Percentiles rank a stretch among this genome's conserved stretches.
phyloP scores from a whole-genome alignment of 164 flowering plant genomes.

The Sedum album region DNA sequence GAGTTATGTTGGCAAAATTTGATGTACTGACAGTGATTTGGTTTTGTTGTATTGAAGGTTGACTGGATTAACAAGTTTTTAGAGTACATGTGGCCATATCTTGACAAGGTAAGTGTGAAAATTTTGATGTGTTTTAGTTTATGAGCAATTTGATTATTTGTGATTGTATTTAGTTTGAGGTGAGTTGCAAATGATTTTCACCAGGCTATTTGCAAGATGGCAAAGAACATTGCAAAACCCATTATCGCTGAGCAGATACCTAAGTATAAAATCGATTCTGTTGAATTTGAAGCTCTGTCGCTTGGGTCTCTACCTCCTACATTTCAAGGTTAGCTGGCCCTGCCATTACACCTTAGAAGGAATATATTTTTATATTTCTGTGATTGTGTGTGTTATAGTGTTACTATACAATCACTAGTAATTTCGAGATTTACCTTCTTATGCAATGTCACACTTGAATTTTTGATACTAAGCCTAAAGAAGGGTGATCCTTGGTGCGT shows the following conservation, averaged over 20 bases:
- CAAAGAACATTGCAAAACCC: slow-evolving; percentile 64
- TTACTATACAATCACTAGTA: neutral
- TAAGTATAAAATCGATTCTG: slow-evolving; percentile 81
- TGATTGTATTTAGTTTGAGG: neutral
- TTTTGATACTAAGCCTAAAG: too few relatives aligned
- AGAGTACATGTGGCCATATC: slow-evolving; percentile 82
- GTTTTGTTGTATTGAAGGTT: slow-evolving; percentile 44
- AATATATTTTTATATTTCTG: neutral
- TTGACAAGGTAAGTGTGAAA: slow-evolving; percentile 66
- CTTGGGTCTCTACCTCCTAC: slow-evolving; percentile 88
- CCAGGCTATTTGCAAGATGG: slow-evolving; percentile 90
- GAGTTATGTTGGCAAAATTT: neutral
- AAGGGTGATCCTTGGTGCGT: neutral
- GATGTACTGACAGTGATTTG: neutral
- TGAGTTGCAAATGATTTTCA: neutral
- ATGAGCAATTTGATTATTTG: neutral
- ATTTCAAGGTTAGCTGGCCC: slow-evolving; percentile 58
- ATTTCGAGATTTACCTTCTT: neutral
- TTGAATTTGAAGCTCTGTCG: slow-evolving; percentile 76
- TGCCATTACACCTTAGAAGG: too few relatives aligned
- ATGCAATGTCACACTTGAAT: too few relatives aligned
- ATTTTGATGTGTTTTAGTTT: neutral
- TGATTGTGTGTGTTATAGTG: neutral
- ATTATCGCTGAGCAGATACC: slow-evolving; percentile 93
- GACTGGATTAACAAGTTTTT: slow-evolving; percentile 93